These are phyloP conservation scores for Silene vulgaris DNA, from an alignment of 179 eudicot genomes.

Conservation along the genomic window DNA sequence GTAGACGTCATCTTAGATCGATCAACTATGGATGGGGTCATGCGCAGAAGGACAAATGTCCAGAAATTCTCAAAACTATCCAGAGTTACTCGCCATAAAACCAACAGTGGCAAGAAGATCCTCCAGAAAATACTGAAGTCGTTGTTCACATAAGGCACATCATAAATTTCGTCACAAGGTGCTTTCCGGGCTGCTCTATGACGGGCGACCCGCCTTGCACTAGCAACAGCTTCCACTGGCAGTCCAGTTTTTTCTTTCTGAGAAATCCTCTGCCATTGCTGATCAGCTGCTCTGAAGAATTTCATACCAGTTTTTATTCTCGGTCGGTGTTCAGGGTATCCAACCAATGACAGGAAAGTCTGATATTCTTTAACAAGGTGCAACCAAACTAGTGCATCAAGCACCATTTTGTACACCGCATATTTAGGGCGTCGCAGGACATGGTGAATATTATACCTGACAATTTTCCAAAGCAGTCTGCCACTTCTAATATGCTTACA, in stretches of 20 bases:
- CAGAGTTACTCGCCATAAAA: constrained; percentile 41
- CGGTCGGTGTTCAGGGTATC: constrained; percentile 49
- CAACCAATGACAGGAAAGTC: constrained; percentile 48
- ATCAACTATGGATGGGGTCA: constrained; percentile 23
- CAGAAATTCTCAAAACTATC: constrained; percentile 28
- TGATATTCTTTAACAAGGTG: constrained; percentile 58
- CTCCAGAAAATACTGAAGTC: constrained; percentile 27
- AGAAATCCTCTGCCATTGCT: constrained; percentile 48
- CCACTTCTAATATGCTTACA: constrained; percentile 53
- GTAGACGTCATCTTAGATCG: constrained; percentile 26
- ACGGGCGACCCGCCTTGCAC: constrained; percentile 67
- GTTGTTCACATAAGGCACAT: constrained; percentile 18
- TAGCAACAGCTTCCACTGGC: constrained; percentile 63
- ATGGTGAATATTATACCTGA: constrained; percentile 44
- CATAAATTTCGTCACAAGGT: constrained; percentile 23
- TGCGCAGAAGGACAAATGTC: constrained; percentile 27
- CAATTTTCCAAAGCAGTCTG: constrained; percentile 71
- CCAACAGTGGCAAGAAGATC: constrained; percentile 31
- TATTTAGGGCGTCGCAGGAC: constrained; percentile 40
- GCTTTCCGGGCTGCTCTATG: constrained; percentile 35
- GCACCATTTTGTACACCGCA: constrained; percentile 39
- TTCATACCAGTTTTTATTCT: constrained; percentile 34
- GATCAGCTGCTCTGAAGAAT: constrained; percentile 38
- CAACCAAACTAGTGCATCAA: constrained; percentile 52
- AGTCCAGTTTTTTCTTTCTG: constrained; percentile 63